Base-by-base conservation (phyloP, 306 rosid species). In the Lathyrus oleraceus region DNA sequence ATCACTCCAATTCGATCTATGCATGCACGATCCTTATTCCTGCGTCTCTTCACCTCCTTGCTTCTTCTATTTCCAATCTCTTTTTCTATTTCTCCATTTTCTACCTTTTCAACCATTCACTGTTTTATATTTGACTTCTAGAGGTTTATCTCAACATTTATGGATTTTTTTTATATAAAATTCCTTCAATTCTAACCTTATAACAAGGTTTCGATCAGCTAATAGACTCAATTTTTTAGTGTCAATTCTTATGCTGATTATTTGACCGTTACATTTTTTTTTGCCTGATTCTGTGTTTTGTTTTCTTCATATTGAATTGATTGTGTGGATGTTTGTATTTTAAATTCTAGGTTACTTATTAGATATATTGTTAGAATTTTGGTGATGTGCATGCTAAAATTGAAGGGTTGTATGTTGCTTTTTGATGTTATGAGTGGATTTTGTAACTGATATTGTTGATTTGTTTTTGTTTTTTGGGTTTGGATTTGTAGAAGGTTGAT, bases 401-500 rank as follows among this genome's bases (percentile, higher is more conserved):
- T 21, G 23, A 21, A 3, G 2, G 30, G 30, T 23, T 7, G 51
- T 69, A 52, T 70, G 17, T 61, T 60, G 52, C 32, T 30, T 20
- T 6, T 27, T 54, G 64, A 43, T 40, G 19, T 56, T 36, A 4
- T 65, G 40, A 19, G 16, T 45, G 61, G 19, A 42, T 83, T 72
- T 45, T 73, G 16, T 58, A 52, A 5, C 51, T 75, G 57, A 81
- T 45, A 0, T 8, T 56, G 57, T 61, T 58, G 9, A 52, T 67
- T 68, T 51, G 25, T 48, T 10, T 14, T 64, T 2, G 0, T 15
- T n/a, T 77, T 54, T 65, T 42, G 61, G 32, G 16, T 53, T 63
- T 27, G 67, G 38, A 16, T 61, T 79, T 73, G 47, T 44, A 42
- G 76, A 85, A 71, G 40, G 62, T 72, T 72, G 30, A 68, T 53